Percentiles rank a stretch among this genome's conserved stretches.
These are phyloP conservation scores for Nothophaeocryptopus gaeumannii DNA, from an alignment of 2,329 filamentous ascomycete genomes.

Conservation along the genomic window DNA sequence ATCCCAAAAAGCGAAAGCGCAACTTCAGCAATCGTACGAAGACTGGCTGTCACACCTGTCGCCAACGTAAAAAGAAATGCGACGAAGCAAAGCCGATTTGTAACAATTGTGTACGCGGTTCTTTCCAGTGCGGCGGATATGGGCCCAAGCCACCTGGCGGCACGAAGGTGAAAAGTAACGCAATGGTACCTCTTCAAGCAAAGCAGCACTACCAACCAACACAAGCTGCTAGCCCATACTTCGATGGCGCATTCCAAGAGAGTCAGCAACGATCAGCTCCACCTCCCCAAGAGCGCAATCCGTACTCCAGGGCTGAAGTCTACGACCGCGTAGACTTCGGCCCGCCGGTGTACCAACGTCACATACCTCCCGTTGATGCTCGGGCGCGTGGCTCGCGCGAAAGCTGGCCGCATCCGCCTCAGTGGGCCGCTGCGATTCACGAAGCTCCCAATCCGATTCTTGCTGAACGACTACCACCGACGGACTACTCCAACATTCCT, in stretches of 20 bases:
- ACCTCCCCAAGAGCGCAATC: slow-evolving; percentile 7
- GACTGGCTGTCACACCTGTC: slow-evolving; percentile 90
- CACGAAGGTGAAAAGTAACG: slow-evolving; percentile 7
- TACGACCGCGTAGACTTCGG: slow-evolving; percentile 6
- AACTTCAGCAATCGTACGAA: slow-evolving; percentile 96
- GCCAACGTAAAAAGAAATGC: slow-evolving; percentile 94
- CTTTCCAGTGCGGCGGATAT: slow-evolving; percentile 90
- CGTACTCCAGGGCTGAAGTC: slow-evolving; percentile 3
- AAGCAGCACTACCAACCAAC: slow-evolving; percentile 14
- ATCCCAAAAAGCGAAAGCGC: slow-evolving; percentile 64
- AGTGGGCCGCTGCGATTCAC: slow-evolving; percentile 4
- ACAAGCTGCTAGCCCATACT: slow-evolving; percentile 12
- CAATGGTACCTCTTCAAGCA: slow-evolving; percentile 16
- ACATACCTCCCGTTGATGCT: slow-evolving; percentile 11
- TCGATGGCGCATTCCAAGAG: slow-evolving; percentile 17
- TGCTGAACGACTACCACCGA: slow-evolving; percentile 16
- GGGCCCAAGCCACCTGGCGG: slow-evolving; percentile 43
- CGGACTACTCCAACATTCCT: slow-evolving; percentile 15
- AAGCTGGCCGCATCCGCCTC: slow-evolving; percentile 10
- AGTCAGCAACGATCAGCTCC: slow-evolving; percentile 1
- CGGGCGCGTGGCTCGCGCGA: slow-evolving; percentile 18
- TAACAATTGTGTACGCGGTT: slow-evolving; percentile 85
- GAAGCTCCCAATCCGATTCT: slow-evolving; percentile 7
- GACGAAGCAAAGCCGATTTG: slow-evolving; percentile 92
- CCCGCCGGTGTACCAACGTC: slow-evolving; percentile 10